phyloP scores from a whole-genome alignment of 2,329 filamentous ascomycete species.

The Alternaria rosae region DNA sequence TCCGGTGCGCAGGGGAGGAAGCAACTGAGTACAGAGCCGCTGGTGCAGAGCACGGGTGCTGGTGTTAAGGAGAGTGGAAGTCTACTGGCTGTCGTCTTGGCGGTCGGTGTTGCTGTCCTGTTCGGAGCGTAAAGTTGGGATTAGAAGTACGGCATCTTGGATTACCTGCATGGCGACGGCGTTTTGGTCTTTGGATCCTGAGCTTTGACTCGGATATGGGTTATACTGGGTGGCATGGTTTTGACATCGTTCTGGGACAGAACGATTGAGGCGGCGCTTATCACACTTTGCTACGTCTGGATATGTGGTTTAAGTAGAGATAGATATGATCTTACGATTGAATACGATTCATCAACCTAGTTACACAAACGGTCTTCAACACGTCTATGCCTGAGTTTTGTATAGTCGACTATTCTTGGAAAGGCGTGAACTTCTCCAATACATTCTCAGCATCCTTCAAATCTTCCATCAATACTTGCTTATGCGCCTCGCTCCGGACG shows the following conservation, averaged over 20 bases:
- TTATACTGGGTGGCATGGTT: not conserved
- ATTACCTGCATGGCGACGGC: constrained; percentile 11
- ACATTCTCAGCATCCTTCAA: constrained; percentile 37
- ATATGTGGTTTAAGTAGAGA: not conserved
- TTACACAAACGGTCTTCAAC: not conserved
- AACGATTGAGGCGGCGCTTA: not conserved
- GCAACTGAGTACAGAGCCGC: constrained; percentile 27
- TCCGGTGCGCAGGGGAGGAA: constrained; percentile 37
- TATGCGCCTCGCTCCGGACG: constrained; percentile 42
- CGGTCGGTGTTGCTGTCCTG: constrained; percentile 38
- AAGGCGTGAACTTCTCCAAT: constrained; percentile 47
- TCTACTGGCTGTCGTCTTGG: constrained; percentile 40
- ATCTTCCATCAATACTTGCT: constrained; percentile 41
- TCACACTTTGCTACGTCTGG: not conserved
- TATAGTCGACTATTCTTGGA: constrained; percentile 28
- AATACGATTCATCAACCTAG: not conserved
- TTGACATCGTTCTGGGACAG: not conserved
- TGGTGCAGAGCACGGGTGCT: constrained; percentile 26
- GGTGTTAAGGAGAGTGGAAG: constrained; percentile 27
- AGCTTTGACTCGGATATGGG: not conserved
- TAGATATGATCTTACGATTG: not conserved
- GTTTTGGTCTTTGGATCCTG: not conserved
- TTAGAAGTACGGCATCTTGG: constrained; percentile 19
- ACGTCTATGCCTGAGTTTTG: not conserved
- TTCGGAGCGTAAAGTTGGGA: constrained; percentile 28